phyloP scores from a whole-genome alignment of 208 protist species.

The Trichomonas tenax region DNA sequence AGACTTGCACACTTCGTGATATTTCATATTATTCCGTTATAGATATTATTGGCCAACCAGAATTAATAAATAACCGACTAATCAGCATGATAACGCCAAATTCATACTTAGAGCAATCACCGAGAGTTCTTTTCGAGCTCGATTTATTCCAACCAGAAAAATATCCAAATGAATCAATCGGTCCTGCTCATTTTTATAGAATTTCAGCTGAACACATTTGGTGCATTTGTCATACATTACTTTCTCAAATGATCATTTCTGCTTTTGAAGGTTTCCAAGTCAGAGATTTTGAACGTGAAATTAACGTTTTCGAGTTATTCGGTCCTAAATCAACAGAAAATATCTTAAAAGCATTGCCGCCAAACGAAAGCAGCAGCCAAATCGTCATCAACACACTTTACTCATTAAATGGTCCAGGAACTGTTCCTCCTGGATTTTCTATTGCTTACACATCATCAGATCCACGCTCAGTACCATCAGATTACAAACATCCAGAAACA shows the following conservation, averaged over 20 bases:
- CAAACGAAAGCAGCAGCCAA: not conserved
- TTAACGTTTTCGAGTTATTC: not conserved
- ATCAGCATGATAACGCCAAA: not conserved
- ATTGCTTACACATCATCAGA: not conserved
- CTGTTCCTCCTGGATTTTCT: not conserved
- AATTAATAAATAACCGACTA: not conserved
- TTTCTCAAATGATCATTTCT: not conserved
- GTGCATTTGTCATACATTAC: not conserved
- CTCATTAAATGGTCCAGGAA: not conserved
- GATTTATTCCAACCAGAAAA: not conserved
- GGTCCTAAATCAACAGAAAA: not conserved
- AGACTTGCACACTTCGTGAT: conserved; percentile 12
- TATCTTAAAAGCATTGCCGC: not conserved
- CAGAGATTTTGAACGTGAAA: not conserved
- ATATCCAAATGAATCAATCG: not conserved
- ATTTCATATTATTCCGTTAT: conserved; percentile 21
- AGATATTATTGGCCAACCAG: not conserved
- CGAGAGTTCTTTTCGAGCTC: not conserved
- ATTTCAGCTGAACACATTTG: not conserved
- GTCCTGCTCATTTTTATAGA: not conserved
- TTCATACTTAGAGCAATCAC: not conserved
- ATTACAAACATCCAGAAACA: not conserved
- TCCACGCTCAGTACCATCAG: not conserved
- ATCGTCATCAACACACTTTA: not conserved
- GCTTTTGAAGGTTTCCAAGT: not conserved